Conservation (phyloP, 176 grass and related monocot species). For the Carex parvula region DNA sequence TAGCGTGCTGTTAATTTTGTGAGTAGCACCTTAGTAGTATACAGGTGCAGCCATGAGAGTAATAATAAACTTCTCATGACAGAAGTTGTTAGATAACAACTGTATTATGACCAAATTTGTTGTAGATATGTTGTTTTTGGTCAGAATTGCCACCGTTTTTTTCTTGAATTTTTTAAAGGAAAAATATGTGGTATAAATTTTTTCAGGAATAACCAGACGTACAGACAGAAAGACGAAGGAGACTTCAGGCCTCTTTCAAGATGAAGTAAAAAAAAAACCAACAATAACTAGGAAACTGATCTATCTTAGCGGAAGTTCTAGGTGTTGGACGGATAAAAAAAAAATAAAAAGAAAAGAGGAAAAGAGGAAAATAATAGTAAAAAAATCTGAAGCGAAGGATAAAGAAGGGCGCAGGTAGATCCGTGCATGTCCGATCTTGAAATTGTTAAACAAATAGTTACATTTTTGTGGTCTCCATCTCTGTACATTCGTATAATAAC, state of each 20-base stretch:
- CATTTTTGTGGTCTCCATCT: background rate
- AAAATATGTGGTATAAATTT: background rate
- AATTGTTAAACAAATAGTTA: background rate
- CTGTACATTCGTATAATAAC: slow-evolving; percentile 21
- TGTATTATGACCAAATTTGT: background rate
- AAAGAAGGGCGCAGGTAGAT: background rate
- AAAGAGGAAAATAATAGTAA: background rate
- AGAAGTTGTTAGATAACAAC: background rate
- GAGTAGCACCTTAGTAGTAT: background rate
- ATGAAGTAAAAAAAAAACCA: slow-evolving; percentile 24
- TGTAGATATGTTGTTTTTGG: background rate
- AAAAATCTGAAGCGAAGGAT: background rate
- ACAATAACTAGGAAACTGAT: background rate
- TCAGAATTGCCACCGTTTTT: background rate
- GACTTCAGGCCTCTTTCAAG: slow-evolving; percentile 79
- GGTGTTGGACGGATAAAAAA: background rate
- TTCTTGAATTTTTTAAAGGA: background rate
- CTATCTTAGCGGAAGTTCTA: background rate
- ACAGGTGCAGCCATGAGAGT: background rate
- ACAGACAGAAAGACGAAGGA: slow-evolving; percentile 66
- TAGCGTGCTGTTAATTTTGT: background rate
- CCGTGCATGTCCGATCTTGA: slow-evolving; percentile 2
- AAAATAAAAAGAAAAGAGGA: background rate
- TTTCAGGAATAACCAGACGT: slow-evolving; percentile 48
- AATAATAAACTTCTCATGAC: background rate